Conservation (phyloP, 169 alveolate species). For the Eimeria acervulina region DNA sequence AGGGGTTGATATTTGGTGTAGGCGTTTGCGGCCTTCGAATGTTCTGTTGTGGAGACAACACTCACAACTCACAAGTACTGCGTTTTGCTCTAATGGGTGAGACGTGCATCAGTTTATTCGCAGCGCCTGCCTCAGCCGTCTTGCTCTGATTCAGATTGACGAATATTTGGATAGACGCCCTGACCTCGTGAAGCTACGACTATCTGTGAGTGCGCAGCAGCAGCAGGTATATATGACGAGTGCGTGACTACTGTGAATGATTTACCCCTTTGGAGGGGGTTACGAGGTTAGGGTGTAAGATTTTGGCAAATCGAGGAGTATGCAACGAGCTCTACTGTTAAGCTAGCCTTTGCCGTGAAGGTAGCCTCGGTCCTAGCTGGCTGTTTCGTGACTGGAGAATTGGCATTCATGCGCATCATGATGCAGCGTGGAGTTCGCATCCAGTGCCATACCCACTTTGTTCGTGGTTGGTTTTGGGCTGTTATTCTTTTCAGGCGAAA, state of each 20-base stretch:
- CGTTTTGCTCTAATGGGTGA: neutral
- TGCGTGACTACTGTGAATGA: neutral
- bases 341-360: neutral
- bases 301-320: neutral
- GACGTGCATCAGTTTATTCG: neutral
- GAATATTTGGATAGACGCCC: constrained; percentile 46
- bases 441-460: neutral
- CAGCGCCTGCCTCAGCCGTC: neutral
- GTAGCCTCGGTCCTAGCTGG: neutral
- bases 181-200: constrained; percentile 77
- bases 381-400: neutral
- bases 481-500: constrained; percentile 74
- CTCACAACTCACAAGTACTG: neutral
- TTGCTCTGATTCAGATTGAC: constrained; percentile 23
- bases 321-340: neutral
- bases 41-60: neutral
- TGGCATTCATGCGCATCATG: neutral
- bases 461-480: neutral
- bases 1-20: neutral
- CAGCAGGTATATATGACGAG: neutral
- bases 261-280: neutral
- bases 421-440: neutral
- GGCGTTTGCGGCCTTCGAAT: neutral
- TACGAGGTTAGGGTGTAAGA: neutral
- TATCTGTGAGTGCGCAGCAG: constrained; percentile 40